Evolutionary conservation across 2,329 filamentous ascomycete genomes (phyloP).

Genomic region (Coniochaeta hoffmannii): DNA sequence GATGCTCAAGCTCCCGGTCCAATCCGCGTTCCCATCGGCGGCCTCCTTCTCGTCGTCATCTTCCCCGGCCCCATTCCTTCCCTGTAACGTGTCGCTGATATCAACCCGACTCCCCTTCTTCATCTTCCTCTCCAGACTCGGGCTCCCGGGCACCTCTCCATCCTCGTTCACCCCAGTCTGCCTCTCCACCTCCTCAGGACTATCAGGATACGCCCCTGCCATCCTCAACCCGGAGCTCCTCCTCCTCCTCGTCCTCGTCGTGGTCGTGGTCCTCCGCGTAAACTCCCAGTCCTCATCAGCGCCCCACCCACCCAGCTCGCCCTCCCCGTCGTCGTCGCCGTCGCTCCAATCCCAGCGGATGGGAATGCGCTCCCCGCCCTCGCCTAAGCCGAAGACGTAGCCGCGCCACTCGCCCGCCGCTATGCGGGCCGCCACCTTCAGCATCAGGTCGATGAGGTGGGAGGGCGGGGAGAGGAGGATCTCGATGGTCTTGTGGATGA

Average conservation of each 20-base stretch:
- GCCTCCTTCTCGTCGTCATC: slow-evolving; percentile 7
- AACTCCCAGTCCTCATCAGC: slow-evolving; percentile 43
- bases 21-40: slow-evolving; percentile 13
- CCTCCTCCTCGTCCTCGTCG: slow-evolving; percentile 20
- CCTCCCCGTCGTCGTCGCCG: slow-evolving; percentile 43
- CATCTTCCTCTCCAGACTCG: slow-evolving; percentile 6
- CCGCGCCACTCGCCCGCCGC: slow-evolving; percentile 57
- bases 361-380: slow-evolving; percentile 44
- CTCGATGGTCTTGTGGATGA: slow-evolving; percentile 71
- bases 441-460: slow-evolving; percentile 69
- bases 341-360: slow-evolving; percentile 59
- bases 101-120: neutral
- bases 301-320: slow-evolving; percentile 45
- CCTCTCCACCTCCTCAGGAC: slow-evolving; percentile 7
- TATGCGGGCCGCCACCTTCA: slow-evolving; percentile 73
- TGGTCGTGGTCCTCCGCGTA: slow-evolving; percentile 24
- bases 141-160: slow-evolving; percentile 8
- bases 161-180: slow-evolving; percentile 7
- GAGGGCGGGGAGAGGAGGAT: slow-evolving; percentile 74
- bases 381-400: slow-evolving; percentile 45
- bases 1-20: slow-evolving; percentile 22
- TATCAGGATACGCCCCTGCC: slow-evolving; percentile 18
- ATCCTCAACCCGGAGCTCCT: slow-evolving; percentile 12
- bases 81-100: neutral
- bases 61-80: neutral